Percentiles rank a stretch among this genome's conserved stretches.
phyloP scores from a whole-genome alignment of 441 rosid species.

The Gossypium gossypioides region DNA sequence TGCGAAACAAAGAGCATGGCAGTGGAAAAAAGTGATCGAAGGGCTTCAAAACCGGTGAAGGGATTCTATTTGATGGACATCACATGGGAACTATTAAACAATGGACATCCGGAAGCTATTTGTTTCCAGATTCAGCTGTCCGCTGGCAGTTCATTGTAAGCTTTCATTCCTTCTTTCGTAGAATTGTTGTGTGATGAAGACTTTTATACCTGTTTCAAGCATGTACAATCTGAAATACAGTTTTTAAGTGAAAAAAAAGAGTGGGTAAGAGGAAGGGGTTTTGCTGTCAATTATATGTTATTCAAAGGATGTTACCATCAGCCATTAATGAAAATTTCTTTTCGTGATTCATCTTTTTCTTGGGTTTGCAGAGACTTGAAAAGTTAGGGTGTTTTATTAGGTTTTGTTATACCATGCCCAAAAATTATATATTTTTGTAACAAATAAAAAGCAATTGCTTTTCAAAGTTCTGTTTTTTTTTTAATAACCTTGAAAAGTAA shows the following conservation, averaged over 20 bases:
- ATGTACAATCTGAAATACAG: slow-evolving; percentile 9
- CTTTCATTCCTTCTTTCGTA: slow-evolving; percentile 3
- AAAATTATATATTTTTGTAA: too few relatives aligned
- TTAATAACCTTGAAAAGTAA: too few relatives aligned
- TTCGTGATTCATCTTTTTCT: background rate
- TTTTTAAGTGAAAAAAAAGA: slow-evolving; percentile 7
- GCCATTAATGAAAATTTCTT: slow-evolving; percentile 23
- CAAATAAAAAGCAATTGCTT: too few relatives aligned
- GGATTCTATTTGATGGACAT: background rate
- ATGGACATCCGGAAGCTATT: slow-evolving; percentile 15
- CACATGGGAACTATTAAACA: slow-evolving; percentile 13
- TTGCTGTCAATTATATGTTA: slow-evolving; percentile 7
- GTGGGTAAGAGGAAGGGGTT: background rate
- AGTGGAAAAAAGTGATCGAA: slow-evolving; percentile 95
- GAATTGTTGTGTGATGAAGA: slow-evolving; percentile 6
- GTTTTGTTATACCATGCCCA: background rate
- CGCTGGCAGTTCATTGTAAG: slow-evolving; percentile 3
- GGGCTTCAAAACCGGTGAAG: slow-evolving; percentile 68
- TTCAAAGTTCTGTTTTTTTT: too few relatives aligned
- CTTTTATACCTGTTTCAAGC: slow-evolving; percentile 9
- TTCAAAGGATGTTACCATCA: slow-evolving; percentile 14
- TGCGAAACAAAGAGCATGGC: slow-evolving; percentile 80
- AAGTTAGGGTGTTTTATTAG: background rate
- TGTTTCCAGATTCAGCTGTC: slow-evolving; percentile 20
- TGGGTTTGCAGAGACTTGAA: background rate